A percentile compares a stretch with the other conserved stretches of the same genome.
Conservation (phyloP, 768 basidiomycete species). For the Amanita rubescens region DNA sequence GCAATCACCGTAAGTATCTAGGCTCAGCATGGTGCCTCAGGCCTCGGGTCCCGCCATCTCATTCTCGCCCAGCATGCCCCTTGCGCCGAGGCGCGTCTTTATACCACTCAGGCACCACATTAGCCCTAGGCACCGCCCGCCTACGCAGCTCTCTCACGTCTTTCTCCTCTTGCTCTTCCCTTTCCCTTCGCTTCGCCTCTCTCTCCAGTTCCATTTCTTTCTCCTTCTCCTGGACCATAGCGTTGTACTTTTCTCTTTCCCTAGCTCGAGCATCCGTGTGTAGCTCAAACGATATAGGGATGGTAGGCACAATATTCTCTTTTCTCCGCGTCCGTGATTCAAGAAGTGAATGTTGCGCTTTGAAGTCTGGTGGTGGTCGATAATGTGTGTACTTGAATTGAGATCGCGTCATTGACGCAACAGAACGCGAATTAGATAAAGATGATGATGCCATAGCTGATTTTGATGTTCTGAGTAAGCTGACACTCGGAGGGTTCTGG, state of each 20-base stretch:
- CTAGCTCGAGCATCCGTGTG: constrained; percentile 49
- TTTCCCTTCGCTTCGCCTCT: constrained; percentile 39
- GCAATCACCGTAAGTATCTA: background rate
- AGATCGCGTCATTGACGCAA: constrained; percentile 3
- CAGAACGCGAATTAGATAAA: background rate
- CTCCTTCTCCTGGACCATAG: constrained; percentile 48
- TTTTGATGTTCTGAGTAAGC: no score
- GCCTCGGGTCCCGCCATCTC: background rate
- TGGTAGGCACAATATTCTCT: constrained; percentile 38
- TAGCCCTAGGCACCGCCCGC: constrained; percentile 58
- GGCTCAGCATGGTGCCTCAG: background rate
- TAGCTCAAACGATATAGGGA: constrained; percentile 41
- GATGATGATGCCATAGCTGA: background rate
- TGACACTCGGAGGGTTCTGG: background rate
- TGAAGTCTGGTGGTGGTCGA: constrained; percentile 45
- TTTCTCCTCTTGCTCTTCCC: constrained; percentile 50
- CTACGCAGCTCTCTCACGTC: constrained; percentile 56
- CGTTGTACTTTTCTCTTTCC: constrained; percentile 62
- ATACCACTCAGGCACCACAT: constrained; percentile 76
- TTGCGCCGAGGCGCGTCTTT: constrained; percentile 56
- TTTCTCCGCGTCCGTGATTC: constrained; percentile 37
- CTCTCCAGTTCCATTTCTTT: constrained; percentile 37
- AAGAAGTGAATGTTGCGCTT: constrained; percentile 44
- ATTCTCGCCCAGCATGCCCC: constrained; percentile 13
- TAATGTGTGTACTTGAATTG: constrained; percentile 8